Evolutionary conservation across 1,139 yeast species (phyloP), one percentile per base, ranked within the genome.

Genomic region (Saccharomyces hybrid): DNA sequence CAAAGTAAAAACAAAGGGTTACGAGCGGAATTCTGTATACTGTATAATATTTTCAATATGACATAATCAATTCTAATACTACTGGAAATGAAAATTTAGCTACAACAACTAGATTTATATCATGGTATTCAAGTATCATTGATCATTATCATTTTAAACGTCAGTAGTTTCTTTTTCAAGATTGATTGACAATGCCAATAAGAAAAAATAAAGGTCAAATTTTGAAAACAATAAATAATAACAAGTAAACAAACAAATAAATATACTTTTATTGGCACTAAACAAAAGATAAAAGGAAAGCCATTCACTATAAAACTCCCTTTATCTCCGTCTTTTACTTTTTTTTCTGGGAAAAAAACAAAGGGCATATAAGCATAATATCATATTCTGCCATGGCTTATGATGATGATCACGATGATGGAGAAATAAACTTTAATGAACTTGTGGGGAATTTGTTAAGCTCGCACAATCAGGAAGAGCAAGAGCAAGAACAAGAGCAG

Each of bases 371-470:
- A 8, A 34, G 11, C 42, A 16, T 3, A 38, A 3, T 9, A 38
- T 38, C 44, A 38, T 38, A 38, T 29, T 8, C 8, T 38, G 25
- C 25, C 44, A 38, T 38, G 44, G n/a, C 44, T 38, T 38, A 38
- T 51, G 48, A 54, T 25, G 44, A 19, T 19, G 23, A 19, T 19
- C 23, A 49, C 14, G 61, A 62, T 49, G 63, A 60, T 38, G 67
- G 62, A 16, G 70, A 67, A 41, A 55, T 68, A 27, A 67, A 67
- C 48, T 62, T 68, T 49, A 64, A 63, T 50, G 70, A 66, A 50
- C 61, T 68, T 29, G 70, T 68, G 19, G 71, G 71, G 3, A 67
- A 61, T 51, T 52, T 67, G 26, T 57, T 68, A 31, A 65, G 64
- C 23, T 59, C 66, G 2, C 68, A 67, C 42, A 61, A 62, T 26